These are phyloP conservation scores for Quillaja saponaria DNA, from an alignment of 306 rosid species.

Conservation along the genomic window DNA sequence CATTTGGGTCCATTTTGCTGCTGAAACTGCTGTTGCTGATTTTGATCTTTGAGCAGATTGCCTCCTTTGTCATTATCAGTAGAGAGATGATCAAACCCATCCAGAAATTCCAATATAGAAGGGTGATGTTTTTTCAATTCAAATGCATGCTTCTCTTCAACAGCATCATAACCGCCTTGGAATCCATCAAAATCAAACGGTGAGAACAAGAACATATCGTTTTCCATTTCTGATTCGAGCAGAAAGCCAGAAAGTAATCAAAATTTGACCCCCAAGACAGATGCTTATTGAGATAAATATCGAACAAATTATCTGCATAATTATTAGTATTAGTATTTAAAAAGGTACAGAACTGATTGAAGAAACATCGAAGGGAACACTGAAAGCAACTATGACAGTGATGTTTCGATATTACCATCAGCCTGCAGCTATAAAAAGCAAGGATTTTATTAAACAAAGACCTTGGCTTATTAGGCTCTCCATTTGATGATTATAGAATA, in stretches of 20 bases:
- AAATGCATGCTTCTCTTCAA: constrained; percentile 22
- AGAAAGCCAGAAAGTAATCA: background rate
- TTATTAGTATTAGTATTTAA: constrained; percentile 14
- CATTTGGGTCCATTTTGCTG: constrained; percentile 33
- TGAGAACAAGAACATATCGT: constrained; percentile 34
- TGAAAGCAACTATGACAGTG: constrained; percentile 33
- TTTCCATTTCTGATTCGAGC: constrained; percentile 30
- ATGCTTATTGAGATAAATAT: constrained; percentile 24
- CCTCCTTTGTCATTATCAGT: constrained; percentile 5
- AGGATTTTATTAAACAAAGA: background rate
- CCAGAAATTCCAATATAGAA: constrained; percentile 27
- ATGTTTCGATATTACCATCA: constrained; percentile 40
- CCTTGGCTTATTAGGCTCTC: background rate
- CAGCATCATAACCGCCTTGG: constrained; percentile 27
- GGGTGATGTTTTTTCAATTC: constrained; percentile 19
- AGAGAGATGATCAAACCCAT: constrained; percentile 31
- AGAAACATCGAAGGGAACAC: constrained; percentile 3
- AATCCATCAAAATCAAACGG: constrained; percentile 42
- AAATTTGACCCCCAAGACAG: constrained; percentile 18
- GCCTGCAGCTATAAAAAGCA: constrained; percentile 28
- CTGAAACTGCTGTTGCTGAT: background rate
- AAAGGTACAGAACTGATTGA: background rate
- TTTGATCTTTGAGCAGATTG: constrained; percentile 30
- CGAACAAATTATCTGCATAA: background rate
- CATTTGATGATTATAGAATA: background rate